phyloP scores from a whole-genome alignment of 2,329 filamentous ascomycete species.

The Botrytis galanthina region DNA sequence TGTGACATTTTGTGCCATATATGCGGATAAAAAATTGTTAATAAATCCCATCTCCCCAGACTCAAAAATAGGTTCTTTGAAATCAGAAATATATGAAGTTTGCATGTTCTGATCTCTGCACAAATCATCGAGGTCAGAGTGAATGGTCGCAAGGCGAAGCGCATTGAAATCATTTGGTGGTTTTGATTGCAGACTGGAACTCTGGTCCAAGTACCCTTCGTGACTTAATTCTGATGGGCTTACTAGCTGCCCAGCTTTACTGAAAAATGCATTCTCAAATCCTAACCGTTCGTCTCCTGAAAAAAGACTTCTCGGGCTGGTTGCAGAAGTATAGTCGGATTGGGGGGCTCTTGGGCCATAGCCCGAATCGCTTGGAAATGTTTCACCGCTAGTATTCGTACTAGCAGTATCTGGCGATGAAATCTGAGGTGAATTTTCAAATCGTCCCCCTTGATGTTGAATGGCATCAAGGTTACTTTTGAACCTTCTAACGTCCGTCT shows the following conservation, averaged over 20 bases:
- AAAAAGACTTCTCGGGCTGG: not conserved
- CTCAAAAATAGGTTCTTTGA: no score
- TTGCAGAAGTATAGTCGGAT: not conserved
- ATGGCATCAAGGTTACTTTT: not conserved
- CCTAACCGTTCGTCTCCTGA: not conserved
- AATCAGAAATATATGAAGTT: not conserved
- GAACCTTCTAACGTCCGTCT: not conserved
- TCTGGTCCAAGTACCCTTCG: not conserved
- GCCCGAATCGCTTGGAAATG: not conserved
- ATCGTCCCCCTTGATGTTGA: not conserved
- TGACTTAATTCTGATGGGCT: not conserved
- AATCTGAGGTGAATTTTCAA: no score
- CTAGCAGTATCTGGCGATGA: conserved; percentile 4
- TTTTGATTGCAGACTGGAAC: not conserved
- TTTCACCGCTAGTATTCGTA: not conserved
- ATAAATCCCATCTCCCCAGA: not conserved
- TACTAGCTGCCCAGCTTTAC: not conserved
- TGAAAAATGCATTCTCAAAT: not conserved
- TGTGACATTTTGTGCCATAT: not conserved
- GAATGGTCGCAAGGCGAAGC: not conserved
- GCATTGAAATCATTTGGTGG: not conserved
- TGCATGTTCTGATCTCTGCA: not conserved
- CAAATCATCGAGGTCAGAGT: not conserved
- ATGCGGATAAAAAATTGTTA: not conserved
- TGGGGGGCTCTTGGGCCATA: not conserved